Percentiles rank a stretch among this genome's conserved stretches.
These are phyloP conservation scores for Setomelanomma holmii DNA, from an alignment of 2,329 filamentous ascomycete genomes.

Conservation along the genomic window DNA sequence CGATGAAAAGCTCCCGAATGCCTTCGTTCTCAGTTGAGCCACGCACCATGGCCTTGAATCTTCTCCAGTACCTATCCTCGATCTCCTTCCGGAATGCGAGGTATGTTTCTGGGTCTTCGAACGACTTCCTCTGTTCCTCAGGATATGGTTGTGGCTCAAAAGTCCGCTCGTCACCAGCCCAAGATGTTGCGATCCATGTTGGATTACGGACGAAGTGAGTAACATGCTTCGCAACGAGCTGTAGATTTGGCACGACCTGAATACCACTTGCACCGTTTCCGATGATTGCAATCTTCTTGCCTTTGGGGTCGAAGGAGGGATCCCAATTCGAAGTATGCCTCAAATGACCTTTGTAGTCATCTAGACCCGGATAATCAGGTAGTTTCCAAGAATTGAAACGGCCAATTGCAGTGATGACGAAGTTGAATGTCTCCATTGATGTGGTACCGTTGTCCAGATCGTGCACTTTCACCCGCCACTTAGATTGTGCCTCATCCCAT, in stretches of 20 bases:
- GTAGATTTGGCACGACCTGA: slow-evolving; percentile 68
- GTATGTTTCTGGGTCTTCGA: slow-evolving; percentile 68
- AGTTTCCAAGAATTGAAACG: slow-evolving; percentile 43
- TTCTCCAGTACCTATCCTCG: slow-evolving; percentile 67
- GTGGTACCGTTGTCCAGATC: slow-evolving; percentile 53
- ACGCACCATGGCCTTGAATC: slow-evolving; percentile 49
- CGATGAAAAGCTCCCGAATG: slow-evolving; percentile 39
- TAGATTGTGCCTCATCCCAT: slow-evolving; percentile 53
- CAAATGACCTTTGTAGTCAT: slow-evolving; percentile 37
- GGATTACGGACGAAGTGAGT: slow-evolving; percentile 65
- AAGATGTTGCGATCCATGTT: slow-evolving; percentile 64
- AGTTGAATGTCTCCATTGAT: slow-evolving; percentile 35
- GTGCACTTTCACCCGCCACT: slow-evolving; percentile 66
- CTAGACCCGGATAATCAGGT: slow-evolving; percentile 38
- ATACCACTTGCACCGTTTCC: slow-evolving; percentile 71
- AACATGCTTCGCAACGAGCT: slow-evolving; percentile 57
- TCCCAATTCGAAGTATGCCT: slow-evolving; percentile 44
- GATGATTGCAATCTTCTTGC: slow-evolving; percentile 67
- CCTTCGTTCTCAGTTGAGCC: slow-evolving; percentile 44
- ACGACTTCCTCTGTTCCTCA: slow-evolving; percentile 62
- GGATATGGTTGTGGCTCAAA: slow-evolving; percentile 53
- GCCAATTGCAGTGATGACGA: slow-evolving; percentile 48
- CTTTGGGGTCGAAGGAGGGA: slow-evolving; percentile 57
- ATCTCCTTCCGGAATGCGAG: slow-evolving; percentile 54
- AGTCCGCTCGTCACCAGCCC: slow-evolving; percentile 55